These are phyloP conservation scores for Pistacia integerrima DNA, from an alignment of 345 rosid species.

Conservation along the genomic window DNA sequence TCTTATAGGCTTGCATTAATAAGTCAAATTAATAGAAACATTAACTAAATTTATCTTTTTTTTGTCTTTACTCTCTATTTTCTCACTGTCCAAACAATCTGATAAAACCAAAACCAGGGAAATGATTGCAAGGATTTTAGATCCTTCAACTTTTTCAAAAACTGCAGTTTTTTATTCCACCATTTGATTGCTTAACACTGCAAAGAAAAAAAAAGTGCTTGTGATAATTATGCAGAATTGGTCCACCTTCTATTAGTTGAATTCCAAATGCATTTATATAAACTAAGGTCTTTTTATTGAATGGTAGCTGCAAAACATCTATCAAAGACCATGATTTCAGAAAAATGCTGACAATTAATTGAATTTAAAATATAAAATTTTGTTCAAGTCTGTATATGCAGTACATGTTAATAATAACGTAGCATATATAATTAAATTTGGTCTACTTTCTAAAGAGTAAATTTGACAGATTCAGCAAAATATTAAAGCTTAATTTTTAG, in stretches of 20 bases:
- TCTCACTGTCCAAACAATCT: too few relatives aligned
- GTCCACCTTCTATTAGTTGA: background rate
- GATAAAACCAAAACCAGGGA: too few relatives aligned
- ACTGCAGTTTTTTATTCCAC: too few relatives aligned
- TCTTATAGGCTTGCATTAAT: too few relatives aligned
- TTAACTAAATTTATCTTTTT: too few relatives aligned
- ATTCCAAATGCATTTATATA: background rate
- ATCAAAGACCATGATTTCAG: background rate
- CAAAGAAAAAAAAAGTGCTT: too few relatives aligned
- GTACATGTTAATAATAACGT: background rate
- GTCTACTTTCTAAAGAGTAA: background rate
- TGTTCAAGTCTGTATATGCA: background rate
- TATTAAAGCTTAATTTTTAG: background rate
- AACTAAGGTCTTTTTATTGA: background rate
- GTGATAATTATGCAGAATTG: background rate
- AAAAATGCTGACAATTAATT: background rate
- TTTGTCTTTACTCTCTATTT: too few relatives aligned
- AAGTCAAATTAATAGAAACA: too few relatives aligned
- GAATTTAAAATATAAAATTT: background rate
- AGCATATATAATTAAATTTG: too few relatives aligned
- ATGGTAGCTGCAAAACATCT: background rate
- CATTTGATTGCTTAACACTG: too few relatives aligned
- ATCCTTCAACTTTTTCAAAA: too few relatives aligned
- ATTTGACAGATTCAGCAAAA: background rate
- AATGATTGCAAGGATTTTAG: too few relatives aligned